Conservation (phyloP, 2,329 filamentous ascomycete species). For the Aureobasidium vineae region DNA sequence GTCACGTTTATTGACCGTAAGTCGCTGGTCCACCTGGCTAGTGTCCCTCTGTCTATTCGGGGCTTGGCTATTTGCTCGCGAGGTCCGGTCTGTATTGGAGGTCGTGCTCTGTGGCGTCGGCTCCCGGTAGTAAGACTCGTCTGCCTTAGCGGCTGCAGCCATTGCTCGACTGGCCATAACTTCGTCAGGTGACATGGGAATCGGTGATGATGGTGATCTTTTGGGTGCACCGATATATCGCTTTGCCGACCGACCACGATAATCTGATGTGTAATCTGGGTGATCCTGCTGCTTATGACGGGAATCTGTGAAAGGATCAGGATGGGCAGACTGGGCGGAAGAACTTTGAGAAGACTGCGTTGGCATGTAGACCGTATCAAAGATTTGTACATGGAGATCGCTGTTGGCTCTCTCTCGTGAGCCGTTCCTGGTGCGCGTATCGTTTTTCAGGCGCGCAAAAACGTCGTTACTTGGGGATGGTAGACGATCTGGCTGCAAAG, state of each 20-base stretch:
- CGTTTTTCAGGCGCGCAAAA: slow-evolving; percentile 61
- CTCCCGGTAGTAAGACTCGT: slow-evolving; percentile 48
- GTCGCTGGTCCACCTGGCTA: neutral
- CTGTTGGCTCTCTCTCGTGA: slow-evolving; percentile 77
- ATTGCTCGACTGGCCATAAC: slow-evolving; percentile 33
- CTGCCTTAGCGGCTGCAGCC: slow-evolving; percentile 22
- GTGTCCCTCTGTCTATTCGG: slow-evolving; percentile 3
- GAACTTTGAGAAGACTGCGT: slow-evolving; percentile 30
- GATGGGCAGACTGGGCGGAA: neutral
- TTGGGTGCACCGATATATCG: slow-evolving; percentile 74
- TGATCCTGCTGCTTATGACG: slow-evolving; percentile 9
- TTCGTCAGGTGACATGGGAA: slow-evolving; percentile 93
- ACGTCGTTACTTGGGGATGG: slow-evolving; percentile 67
- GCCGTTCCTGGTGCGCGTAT: slow-evolving; percentile 62
- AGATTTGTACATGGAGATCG: slow-evolving; percentile 56
- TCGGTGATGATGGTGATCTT: slow-evolving; percentile 83
- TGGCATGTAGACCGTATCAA: slow-evolving; percentile 45
- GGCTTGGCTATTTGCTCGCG: slow-evolving; percentile 30
- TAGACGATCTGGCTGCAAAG: slow-evolving; percentile 50
- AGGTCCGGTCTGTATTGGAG: neutral
- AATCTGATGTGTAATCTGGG: slow-evolving; percentile 54
- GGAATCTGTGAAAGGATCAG: slow-evolving; percentile 27
- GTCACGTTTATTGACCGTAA: neutral
- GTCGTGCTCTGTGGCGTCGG: neutral
- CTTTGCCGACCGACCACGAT: slow-evolving; percentile 64